Evolutionary conservation across 495 filamentous ascomycete species (phyloP).

Genomic region (Clavariopsis aquatica): DNA sequence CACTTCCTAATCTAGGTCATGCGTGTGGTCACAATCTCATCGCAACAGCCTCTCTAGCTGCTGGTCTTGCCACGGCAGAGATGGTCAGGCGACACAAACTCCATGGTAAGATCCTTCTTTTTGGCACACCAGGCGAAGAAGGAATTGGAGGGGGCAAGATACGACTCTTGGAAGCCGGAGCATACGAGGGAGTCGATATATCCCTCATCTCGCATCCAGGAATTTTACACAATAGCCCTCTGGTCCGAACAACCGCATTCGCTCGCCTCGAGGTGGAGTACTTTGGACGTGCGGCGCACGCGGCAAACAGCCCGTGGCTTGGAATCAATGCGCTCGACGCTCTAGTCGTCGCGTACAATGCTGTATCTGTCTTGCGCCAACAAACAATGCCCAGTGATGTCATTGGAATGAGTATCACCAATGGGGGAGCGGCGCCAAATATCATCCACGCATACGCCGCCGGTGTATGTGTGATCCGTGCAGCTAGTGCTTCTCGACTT

Average conservation of each 20-base stretch:
- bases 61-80: conserved; percentile 58
- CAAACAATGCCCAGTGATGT: conserved; percentile 64
- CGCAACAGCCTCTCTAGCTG: conserved; percentile 61
- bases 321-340: conserved; percentile 67
- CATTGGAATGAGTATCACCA: conserved; percentile 60
- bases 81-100: conserved; percentile 52
- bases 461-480: conserved; percentile 24
- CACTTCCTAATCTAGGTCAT: conserved; percentile 59
- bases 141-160: conserved; percentile 68
- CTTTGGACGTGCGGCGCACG: conserved; percentile 56
- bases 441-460: conserved; percentile 60
- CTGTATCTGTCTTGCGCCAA: conserved; percentile 61
- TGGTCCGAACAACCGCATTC: conserved; percentile 56
- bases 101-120: conserved; percentile 60
- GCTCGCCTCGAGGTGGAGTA: conserved; percentile 53
- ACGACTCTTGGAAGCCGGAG: conserved; percentile 61
- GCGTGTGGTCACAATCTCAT: conserved; percentile 74
- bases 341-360: conserved; percentile 62
- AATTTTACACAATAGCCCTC: conserved; percentile 47
- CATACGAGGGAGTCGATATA: conserved; percentile 66
- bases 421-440: conserved; percentile 62
- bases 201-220: conserved; percentile 62
- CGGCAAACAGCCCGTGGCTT: conserved; percentile 64
- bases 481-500: conserved; percentile 30
- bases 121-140: conserved; percentile 74